Conservation (phyloP, 306 rosid species). For the Begonia loranthoides region DNA sequence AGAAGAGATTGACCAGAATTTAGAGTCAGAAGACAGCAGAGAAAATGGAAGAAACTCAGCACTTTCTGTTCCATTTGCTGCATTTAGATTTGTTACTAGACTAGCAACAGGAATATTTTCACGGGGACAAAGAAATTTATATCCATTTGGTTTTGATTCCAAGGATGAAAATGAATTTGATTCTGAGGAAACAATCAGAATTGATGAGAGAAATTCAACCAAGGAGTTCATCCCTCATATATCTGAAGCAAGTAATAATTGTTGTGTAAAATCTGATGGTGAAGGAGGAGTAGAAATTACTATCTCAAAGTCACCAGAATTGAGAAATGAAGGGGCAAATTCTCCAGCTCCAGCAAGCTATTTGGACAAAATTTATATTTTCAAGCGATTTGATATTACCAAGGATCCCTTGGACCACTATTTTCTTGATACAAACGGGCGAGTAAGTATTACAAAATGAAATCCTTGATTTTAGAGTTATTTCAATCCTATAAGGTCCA, state of each 20-base stretch:
- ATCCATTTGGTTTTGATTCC: conserved; percentile 30
- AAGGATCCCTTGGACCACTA: conserved; percentile 80
- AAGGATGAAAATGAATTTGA: conserved; percentile 29
- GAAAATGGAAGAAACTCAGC: conserved; percentile 56
- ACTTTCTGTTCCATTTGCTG: conserved; percentile 83
- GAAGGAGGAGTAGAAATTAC: conserved; percentile 26
- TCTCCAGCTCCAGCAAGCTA: conserved; percentile 26
- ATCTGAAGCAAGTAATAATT: conserved; percentile 19
- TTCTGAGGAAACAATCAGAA: conserved; percentile 18
- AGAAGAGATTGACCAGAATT: conserved; percentile 21
- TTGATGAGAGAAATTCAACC: conserved; percentile 21
- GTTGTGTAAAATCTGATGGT: conserved; percentile 18
- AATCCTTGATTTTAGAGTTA: too few species aligned
- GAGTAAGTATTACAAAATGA: conserved; percentile 28
- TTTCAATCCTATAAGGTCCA: too few species aligned
- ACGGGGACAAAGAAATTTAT: conserved; percentile 49
- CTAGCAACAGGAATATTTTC: conserved; percentile 90
- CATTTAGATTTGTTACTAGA: conserved; percentile 66
- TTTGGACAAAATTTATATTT: conserved; percentile 33
- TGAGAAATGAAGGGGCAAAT: conserved; percentile 29
- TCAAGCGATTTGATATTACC: conserved; percentile 80
- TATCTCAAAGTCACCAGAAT: conserved; percentile 24
- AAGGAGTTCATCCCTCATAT: conserved; percentile 42
- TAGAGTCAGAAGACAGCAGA: conserved; percentile 55
- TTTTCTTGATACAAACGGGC: conserved; percentile 67